phyloP scores from a whole-genome alignment of 129 eudicot genomes.

The Centella asiatica region DNA sequence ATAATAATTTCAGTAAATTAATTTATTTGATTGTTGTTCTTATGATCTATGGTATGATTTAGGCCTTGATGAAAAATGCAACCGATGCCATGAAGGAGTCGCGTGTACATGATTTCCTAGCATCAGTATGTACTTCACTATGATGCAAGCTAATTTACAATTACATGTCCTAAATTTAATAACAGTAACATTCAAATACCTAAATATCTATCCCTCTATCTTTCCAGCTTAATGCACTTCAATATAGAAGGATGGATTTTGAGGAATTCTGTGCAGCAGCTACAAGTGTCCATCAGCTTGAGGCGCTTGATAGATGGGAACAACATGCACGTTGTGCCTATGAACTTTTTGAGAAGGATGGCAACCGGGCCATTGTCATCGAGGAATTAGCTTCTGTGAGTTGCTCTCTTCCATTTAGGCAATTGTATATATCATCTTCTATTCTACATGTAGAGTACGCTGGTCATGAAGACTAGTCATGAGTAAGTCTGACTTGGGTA shows the following conservation, averaged over 20 bases:
- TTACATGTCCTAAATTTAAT: background rate
- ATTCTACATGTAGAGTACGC: slow-evolving; percentile 44
- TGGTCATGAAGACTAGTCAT: background rate
- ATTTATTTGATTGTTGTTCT: background rate
- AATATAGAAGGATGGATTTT: slow-evolving; percentile 85
- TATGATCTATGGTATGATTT: slow-evolving; percentile 14
- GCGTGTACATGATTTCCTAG: slow-evolving; percentile 69
- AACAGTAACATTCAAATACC: background rate
- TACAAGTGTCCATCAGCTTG: slow-evolving; percentile 84
- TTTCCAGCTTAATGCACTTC: slow-evolving; percentile 77
- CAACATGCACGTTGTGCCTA: slow-evolving; percentile 95
- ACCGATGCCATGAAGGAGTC: slow-evolving; percentile 99
- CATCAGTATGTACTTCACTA: slow-evolving; percentile 44
- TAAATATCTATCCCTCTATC: background rate
- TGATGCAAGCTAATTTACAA: background rate
- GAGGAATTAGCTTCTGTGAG: slow-evolving; percentile 97
- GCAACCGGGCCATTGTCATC: slow-evolving; percentile 81
- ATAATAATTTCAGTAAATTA: background rate
- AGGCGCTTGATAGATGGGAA: slow-evolving; percentile 95
- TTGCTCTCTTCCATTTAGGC: slow-evolving; percentile 10
- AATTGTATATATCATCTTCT: slow-evolving; percentile 1
- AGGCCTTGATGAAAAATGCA: slow-evolving; percentile 85
- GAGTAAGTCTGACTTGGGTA: background rate
- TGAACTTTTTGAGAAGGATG: slow-evolving; percentile 89
- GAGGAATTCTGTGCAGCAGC: slow-evolving; percentile 97